Conservation (phyloP, 2,329 filamentous ascomycete genomes). For the Arthroderma sp. region DNA sequence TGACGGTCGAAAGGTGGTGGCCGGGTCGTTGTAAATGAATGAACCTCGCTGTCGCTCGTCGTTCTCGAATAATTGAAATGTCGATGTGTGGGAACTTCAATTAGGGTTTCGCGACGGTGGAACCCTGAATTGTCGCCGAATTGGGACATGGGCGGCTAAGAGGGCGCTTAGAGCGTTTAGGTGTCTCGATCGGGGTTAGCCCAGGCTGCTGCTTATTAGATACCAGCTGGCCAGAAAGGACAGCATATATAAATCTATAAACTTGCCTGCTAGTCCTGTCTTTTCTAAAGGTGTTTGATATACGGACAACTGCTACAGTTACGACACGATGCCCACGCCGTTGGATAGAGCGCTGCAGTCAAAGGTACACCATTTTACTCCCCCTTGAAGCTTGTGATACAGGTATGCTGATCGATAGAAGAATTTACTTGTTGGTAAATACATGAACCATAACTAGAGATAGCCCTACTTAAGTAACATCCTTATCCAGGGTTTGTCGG, state of each 20-base stretch:
- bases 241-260: background rate
- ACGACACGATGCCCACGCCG: slow-evolving; percentile 53
- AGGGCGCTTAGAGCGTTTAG: background rate
- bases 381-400: background rate
- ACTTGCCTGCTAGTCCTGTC: background rate
- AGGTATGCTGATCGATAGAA: slow-evolving; percentile 27
- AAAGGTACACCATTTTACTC: slow-evolving; percentile 41
- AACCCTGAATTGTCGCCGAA: slow-evolving; percentile 13
- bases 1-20: background rate
- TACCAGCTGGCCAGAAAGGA: slow-evolving; percentile 1
- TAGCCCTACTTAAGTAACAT: slow-evolving; percentile 2
- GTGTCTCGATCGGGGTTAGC: background rate
- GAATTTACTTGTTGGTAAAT: slow-evolving; percentile 58
- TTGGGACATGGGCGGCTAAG: background rate
- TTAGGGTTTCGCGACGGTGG: slow-evolving; percentile 18
- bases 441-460: background rate
- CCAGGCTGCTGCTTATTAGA: background rate
- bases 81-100: slow-evolving; percentile 15
- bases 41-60: slow-evolving; percentile 15
- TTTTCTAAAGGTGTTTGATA: background rate
- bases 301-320: background rate
- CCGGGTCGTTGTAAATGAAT: slow-evolving; percentile 4
- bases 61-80: slow-evolving; percentile 3
- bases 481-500: slow-evolving; percentile 57
- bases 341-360: slow-evolving; percentile 59